A percentile compares a stretch with the other conserved stretches of the same genome.
These are phyloP conservation scores for Boletus rubroflammeus DNA, from an alignment of 768 basidiomycete genomes.

Conservation along the genomic window DNA sequence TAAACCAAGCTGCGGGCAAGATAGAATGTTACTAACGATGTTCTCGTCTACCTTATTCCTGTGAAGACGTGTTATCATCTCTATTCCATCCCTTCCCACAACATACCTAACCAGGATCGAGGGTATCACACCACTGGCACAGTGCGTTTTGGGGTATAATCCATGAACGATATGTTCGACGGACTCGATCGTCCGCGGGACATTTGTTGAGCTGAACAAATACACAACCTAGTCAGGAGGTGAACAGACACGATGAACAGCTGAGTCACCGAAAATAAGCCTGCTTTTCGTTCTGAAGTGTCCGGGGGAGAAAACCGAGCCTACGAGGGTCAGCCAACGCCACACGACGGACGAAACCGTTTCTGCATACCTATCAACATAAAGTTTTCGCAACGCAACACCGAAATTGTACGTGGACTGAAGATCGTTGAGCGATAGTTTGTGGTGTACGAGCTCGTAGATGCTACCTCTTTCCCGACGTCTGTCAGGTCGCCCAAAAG, in stretches of 20 bases:
- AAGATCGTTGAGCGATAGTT: conserved; percentile 1
- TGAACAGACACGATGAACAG: neutral
- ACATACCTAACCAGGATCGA: conserved; percentile 54
- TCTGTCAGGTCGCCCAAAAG: conserved; percentile 52
- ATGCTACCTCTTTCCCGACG: conserved; percentile 57
- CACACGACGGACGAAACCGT: neutral
- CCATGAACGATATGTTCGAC: conserved; percentile 73
- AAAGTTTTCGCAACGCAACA: conserved; percentile 53
- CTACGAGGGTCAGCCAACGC: conserved; percentile 32
- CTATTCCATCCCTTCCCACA: neutral
- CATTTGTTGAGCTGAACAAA: conserved; percentile 59
- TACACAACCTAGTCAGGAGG: neutral
- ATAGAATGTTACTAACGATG: conserved; percentile 62
- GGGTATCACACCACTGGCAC: conserved; percentile 42
- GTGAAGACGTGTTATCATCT: neutral
- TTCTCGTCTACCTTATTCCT: conserved; percentile 73
- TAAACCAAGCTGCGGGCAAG: conserved; percentile 63
- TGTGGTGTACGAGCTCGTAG: neutral
- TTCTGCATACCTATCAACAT: conserved; percentile 54
- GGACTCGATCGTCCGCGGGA: conserved; percentile 73
- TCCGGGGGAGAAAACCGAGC: conserved; percentile 61
- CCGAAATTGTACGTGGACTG: conserved; percentile 71
- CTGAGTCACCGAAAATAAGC: conserved; percentile 58
- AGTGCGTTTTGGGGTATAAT: conserved; percentile 58
- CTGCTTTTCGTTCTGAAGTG: conserved; percentile 38